Evolutionary conservation across 208 protist species (phyloP), one percentile per base, ranked within the genome.

Genomic region (Acanthamoeba castellanii): DNA sequence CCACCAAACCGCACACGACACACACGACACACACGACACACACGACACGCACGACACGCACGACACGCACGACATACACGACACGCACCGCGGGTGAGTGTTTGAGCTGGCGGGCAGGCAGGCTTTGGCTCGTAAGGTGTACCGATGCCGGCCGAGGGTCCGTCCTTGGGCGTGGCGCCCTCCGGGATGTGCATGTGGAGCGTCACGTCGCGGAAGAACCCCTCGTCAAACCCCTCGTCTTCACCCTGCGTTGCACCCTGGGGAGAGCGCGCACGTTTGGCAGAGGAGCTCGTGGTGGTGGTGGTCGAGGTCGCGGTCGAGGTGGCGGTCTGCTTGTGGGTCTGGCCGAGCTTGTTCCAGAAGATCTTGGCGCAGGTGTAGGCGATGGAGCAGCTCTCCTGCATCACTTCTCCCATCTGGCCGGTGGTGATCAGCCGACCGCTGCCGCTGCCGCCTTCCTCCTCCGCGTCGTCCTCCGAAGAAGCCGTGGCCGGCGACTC

Each of bases 401-500:
- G 98, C 97, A 98, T 99, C 0, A 98, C 98, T 22, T 98, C 97
- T 42, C 98, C 98, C 20, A 98, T 87, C 59, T 96, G 81, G 37
- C 98, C 98, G 0, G 98, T 98, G 0, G 59, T 95, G 14, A 90
- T 82, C 27, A 97, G 66, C 50, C 59, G 2, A 0, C 16, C 94
- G 47, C 66, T 97, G 98, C 96, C 96, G 98, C 30, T 20, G 68
- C 68, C 68, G 68, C 68, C 68, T 25, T 25, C 68, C 25, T 37
- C 68, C 11, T 74, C n/a, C 30, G 11, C 66, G 13, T 74, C 68
- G 32, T 37, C 32, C 30, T 74, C n/a, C 68, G 16, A 14, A 16
- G 13, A 14, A 25, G 11, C 32, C 27, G 16, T 42, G 27, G 27
- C 27, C 27, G 30, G 0, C 68, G n/a, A 74, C 8, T 14, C 66